These are phyloP conservation scores for Cinnamomum chago DNA, from an alignment of 164 flowering plant species.

Conservation along the genomic window DNA sequence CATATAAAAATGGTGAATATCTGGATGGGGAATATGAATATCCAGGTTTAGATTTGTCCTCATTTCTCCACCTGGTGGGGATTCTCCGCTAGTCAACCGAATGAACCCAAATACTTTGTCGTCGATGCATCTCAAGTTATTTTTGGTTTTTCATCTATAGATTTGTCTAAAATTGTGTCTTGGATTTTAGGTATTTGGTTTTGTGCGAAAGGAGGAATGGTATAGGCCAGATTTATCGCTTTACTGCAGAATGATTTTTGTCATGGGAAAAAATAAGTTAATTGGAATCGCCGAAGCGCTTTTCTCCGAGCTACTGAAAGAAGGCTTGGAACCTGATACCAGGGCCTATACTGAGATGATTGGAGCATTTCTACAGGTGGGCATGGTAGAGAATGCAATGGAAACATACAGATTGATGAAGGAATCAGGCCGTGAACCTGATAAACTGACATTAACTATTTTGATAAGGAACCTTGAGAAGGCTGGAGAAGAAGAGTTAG, in stretches of 20 bases:
- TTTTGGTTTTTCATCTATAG: not conserved
- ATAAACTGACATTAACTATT: slow-evolving; percentile 62
- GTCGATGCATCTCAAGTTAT: not conserved
- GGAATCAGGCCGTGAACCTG: slow-evolving; percentile 59
- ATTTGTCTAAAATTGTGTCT: not conserved
- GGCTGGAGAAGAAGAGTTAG: slow-evolving; percentile 62
- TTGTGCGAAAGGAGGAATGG: slow-evolving; percentile 52
- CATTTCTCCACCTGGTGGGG: too few relatives aligned
- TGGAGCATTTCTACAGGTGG: slow-evolving; percentile 59
- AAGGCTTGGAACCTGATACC: slow-evolving; percentile 62
- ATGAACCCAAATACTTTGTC: not conserved
- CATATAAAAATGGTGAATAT: too few relatives aligned
- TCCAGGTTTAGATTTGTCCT: too few relatives aligned
- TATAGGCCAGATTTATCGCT: slow-evolving; percentile 53
- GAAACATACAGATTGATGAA: slow-evolving; percentile 55
- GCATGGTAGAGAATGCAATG: slow-evolving; percentile 62
- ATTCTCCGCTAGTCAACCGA: too few relatives aligned
- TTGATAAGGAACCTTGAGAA: slow-evolving; percentile 68
- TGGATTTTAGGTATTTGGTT: slow-evolving; percentile 53
- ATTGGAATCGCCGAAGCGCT: slow-evolving; percentile 54
- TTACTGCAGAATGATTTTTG: slow-evolving; percentile 50
- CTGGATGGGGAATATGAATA: too few relatives aligned
- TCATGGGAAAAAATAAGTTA: slow-evolving; percentile 61
- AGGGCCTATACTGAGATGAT: slow-evolving; percentile 73
- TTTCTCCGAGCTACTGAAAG: slow-evolving; percentile 40